Conservation (phyloP, 768 basidiomycete species). For the Mycena pura region DNA sequence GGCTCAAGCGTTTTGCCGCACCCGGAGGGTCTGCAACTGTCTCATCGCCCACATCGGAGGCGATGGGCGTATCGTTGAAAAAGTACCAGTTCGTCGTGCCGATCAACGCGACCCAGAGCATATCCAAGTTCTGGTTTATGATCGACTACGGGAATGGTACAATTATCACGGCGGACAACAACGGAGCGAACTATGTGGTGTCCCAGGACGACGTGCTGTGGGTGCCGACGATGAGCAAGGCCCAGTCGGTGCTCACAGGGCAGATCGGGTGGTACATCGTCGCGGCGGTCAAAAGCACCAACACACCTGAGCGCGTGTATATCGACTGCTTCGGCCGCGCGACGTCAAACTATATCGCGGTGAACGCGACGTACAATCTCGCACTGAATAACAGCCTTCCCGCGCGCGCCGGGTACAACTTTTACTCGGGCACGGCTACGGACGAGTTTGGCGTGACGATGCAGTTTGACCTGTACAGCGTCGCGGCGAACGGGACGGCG, state of each 20-base stretch:
- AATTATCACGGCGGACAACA: slow-evolving; percentile 18
- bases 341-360: slow-evolving; percentile 38
- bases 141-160: slow-evolving; percentile 26
- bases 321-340: slow-evolving; percentile 38
- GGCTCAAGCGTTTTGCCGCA: slow-evolving; percentile 15
- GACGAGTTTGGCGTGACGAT: slow-evolving; percentile 24
- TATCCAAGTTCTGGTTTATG: slow-evolving; percentile 30
- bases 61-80: slow-evolving; percentile 20
- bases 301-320: slow-evolving; percentile 42
- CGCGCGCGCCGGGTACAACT: slow-evolving; percentile 41
- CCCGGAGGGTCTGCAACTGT: slow-evolving; percentile 3
- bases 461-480: slow-evolving; percentile 19
- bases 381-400: slow-evolving; percentile 35
- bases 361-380: slow-evolving; percentile 39
- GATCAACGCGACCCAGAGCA: slow-evolving; percentile 22
- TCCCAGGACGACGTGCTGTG: slow-evolving; percentile 21
- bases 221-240: slow-evolving; percentile 21
- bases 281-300: slow-evolving; percentile 33
- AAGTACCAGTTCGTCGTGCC: slow-evolving; percentile 30
- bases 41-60: slow-evolving; percentile 8
- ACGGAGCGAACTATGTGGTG: slow-evolving; percentile 16
- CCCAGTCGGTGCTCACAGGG: slow-evolving; percentile 17
- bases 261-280: background rate
- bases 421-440: slow-evolving; percentile 36
- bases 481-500: slow-evolving; percentile 12